These are phyloP conservation scores for Saccharomycopsis sp. DNA, from an alignment of 805 yeast genomes.

Conservation along the genomic window DNA sequence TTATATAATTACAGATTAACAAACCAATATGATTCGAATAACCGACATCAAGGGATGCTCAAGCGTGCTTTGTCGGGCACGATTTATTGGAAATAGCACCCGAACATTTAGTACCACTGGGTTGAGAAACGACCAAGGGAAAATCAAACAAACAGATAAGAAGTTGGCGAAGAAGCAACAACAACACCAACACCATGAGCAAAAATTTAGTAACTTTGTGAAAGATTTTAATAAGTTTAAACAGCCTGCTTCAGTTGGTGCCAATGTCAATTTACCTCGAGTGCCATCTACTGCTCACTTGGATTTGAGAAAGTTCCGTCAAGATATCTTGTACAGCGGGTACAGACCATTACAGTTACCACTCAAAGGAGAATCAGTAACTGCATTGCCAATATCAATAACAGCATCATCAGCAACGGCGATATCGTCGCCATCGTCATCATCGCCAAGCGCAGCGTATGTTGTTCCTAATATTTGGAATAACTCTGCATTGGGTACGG, in stretches of 20 bases:
- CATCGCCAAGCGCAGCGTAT: background rate
- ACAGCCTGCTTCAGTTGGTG: background rate
- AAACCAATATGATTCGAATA: too few species aligned
- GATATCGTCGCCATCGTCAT: background rate
- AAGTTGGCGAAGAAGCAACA: background rate
- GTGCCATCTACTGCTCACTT: conserved; percentile 19
- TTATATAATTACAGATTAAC: too few species aligned
- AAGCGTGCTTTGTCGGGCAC: too few species aligned
- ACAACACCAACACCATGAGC: conserved; percentile 3
- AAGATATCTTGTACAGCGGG: conserved; percentile 17
- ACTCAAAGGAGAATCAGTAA: conserved; percentile 3
- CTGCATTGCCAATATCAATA: background rate
- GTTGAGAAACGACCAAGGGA: background rate
- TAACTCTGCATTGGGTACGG: conserved; percentile 19
- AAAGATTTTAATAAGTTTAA: conserved; percentile 15
- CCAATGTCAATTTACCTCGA: conserved; percentile 8
- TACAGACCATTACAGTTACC: conserved; percentile 20
- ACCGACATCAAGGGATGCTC: too few species aligned
- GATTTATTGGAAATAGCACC: too few species aligned
- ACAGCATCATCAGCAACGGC: background rate
- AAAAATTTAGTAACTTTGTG: conserved; percentile 19
- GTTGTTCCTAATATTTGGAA: conserved; percentile 21
- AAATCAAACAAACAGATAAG: background rate
- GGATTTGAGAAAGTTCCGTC: conserved; percentile 16
- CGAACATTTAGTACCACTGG: too few species aligned